A percentile compares a stretch with the other conserved stretches of the same genome.
Evolutionary conservation across 345 rosid species (phyloP).

Genomic region (Eutrema yunnanense): DNA sequence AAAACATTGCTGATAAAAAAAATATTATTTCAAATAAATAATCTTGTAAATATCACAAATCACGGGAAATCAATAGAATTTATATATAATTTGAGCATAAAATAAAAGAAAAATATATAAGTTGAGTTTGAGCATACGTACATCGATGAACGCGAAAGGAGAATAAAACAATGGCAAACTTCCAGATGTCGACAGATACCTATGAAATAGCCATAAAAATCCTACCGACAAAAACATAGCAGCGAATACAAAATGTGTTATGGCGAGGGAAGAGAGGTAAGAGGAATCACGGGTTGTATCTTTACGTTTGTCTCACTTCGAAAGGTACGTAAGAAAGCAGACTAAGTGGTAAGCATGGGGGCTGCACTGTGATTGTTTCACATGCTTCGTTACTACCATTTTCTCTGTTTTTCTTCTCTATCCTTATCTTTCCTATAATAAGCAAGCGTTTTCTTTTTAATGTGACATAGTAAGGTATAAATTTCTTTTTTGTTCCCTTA

Average conservation of each 20-base stretch:
- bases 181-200: constrained; percentile 26
- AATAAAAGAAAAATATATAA: neutral
- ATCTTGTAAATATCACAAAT: neutral
- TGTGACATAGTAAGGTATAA: neutral
- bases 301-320: constrained; percentile 23
- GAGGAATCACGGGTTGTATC: constrained; percentile 27
- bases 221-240: constrained; percentile 6
- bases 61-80: neutral
- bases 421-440: neutral
- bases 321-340: constrained; percentile 24
- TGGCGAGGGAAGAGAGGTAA: neutral
- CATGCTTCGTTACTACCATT: constrained; percentile 15
- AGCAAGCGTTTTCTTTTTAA: neutral
- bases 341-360: constrained; percentile 7
- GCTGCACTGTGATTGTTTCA: constrained; percentile 5
- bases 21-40: neutral
- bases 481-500: too few species aligned
- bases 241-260: neutral
- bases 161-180: constrained; percentile 27
- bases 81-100: neutral
- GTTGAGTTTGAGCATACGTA: neutral
- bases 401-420: constrained; percentile 25
- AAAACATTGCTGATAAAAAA: neutral
- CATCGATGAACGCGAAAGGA: constrained; percentile 17
- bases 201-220: constrained; percentile 7